phyloP scores from a whole-genome alignment of 1,284 basidiomycete genomes.

The Xerocomus amazonicus region DNA sequence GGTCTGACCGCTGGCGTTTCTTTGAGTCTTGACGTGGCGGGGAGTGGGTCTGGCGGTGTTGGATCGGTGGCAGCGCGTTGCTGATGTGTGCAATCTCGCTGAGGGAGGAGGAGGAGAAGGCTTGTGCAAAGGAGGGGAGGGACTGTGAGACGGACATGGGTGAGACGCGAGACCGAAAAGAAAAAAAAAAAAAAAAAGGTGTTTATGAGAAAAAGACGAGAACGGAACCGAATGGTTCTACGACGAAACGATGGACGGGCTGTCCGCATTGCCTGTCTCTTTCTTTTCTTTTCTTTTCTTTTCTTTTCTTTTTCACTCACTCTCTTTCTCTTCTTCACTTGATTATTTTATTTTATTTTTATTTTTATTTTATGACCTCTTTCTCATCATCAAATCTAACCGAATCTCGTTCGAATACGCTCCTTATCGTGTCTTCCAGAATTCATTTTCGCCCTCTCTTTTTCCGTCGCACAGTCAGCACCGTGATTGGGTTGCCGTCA shows the following conservation, averaged over 20 bases:
- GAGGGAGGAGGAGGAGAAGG: conserved; percentile 57
- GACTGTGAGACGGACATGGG: conserved; percentile 51
- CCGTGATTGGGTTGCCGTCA: conserved; percentile 40
- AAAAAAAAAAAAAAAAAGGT: too few species aligned
- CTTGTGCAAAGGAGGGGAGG: conserved; percentile 72
- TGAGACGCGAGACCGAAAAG: neutral
- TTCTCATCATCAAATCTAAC: neutral
- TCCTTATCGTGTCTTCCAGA: too few species aligned
- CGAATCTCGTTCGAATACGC: neutral
- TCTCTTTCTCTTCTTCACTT: too few species aligned
- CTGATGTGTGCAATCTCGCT: conserved; percentile 42
- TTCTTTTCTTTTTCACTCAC: too few species aligned
- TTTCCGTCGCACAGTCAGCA: conserved; percentile 62
- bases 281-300: too few species aligned
- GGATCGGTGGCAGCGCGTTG: conserved; percentile 65
- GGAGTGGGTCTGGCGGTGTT: conserved; percentile 37
- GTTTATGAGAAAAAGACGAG: too few species aligned
- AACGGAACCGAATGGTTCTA: too few species aligned
- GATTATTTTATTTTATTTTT: too few species aligned
- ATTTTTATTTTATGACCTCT: neutral
- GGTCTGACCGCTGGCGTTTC: conserved; percentile 22
- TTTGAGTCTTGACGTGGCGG: conserved; percentile 12
- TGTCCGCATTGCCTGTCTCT: too few species aligned
- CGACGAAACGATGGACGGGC: too few species aligned
- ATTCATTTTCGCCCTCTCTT: conserved; percentile 31